A percentile compares a stretch with the other conserved stretches of the same genome.
Conservation (phyloP, 176 grass and related monocot species). For the Ananas comosus region DNA sequence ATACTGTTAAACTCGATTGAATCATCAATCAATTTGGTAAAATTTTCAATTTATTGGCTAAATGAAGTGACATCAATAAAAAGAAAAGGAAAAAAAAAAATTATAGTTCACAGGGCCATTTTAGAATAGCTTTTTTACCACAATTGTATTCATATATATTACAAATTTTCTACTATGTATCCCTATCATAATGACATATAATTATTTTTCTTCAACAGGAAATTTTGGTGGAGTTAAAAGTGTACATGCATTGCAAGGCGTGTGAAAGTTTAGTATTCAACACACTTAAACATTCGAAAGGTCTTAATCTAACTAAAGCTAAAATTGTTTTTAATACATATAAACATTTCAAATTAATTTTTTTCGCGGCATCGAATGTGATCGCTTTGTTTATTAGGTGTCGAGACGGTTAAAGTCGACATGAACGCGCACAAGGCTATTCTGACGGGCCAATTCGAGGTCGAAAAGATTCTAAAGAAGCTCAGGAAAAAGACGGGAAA, state of each 20-base stretch:
- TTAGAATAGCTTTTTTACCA: too few species aligned
- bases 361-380: background rate
- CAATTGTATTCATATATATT: too few species aligned
- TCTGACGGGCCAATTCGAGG: constrained; percentile 17
- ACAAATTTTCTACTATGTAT: background rate
- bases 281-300: constrained; percentile 25
- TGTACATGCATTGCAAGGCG: constrained; percentile 41
- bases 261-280: constrained; percentile 29
- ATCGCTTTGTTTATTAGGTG: constrained; percentile 10
- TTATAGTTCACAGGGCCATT: too few species aligned
- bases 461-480: constrained; percentile 26
- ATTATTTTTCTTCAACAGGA: constrained; percentile 1
- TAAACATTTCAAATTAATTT: too few species aligned
- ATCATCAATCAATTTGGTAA: too few species aligned
- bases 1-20: too few species aligned
- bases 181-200: background rate
- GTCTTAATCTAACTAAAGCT: background rate
- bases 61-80: too few species aligned
- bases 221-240: constrained; percentile 30
- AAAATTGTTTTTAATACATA: background rate
- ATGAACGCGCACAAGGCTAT: constrained; percentile 22
- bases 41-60: too few species aligned
- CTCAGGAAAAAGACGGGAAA: constrained; percentile 34
- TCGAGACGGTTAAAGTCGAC: constrained; percentile 20
- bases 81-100: too few species aligned